Percentiles rank a stretch among this genome's conserved stretches.
Evolutionary conservation across 176 grass and related monocot genomes (phyloP).

Genomic region (Hsuehochloa calcarea): DNA sequence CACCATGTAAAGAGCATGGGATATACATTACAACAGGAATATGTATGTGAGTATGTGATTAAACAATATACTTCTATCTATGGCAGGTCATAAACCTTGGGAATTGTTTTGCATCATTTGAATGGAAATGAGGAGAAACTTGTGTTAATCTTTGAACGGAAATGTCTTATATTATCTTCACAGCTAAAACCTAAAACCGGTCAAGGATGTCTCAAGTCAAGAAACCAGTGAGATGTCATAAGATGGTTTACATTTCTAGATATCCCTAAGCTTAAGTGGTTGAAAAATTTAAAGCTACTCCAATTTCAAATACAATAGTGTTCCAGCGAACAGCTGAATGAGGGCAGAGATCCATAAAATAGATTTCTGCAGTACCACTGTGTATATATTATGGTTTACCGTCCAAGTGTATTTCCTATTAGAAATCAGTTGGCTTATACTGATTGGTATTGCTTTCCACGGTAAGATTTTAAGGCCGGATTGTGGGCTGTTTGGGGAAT

Average conservation of each 20-base stretch:
- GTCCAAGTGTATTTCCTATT: neutral
- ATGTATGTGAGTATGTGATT: neutral
- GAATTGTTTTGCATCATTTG: neutral
- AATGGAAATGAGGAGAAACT: neutral
- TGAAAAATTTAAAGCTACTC: neutral
- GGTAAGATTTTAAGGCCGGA: neutral
- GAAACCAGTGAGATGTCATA: too few species aligned
- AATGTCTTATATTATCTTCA: neutral
- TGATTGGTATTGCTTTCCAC: conserved; percentile 10
- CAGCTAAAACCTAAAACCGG: neutral
- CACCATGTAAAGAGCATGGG: too few species aligned
- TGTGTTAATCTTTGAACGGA: neutral
- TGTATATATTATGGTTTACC: neutral
- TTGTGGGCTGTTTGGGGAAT: neutral
- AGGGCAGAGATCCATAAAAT: neutral
- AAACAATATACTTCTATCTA: neutral
- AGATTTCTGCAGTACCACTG: too few species aligned
- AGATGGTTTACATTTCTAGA: neutral
- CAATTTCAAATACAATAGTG: neutral
- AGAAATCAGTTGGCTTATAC: conserved; percentile 11
- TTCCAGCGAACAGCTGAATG: neutral
- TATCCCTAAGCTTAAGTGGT: neutral
- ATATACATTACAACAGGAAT: too few species aligned
- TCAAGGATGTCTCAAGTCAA: neutral
- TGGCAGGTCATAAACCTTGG: neutral